Percentiles rank a stretch among this genome's conserved stretches.
phyloP scores from a whole-genome alignment of 176 grass and related monocot species.

The Avena eriantha region DNA sequence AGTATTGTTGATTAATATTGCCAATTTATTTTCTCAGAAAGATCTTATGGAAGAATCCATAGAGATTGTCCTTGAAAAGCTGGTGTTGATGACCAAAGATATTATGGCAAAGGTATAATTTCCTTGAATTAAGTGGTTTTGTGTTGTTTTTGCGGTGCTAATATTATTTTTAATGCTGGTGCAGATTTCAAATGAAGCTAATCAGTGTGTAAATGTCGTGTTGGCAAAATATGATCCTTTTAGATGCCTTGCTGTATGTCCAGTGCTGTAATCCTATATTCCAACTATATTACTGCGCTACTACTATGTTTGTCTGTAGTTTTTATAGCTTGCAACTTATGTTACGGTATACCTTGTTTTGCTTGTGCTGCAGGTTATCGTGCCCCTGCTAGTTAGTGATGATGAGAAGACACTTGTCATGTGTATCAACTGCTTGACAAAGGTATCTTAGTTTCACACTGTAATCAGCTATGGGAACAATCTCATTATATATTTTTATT shows the following conservation, averaged over 20 bases:
- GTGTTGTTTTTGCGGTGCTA: constrained; percentile 13
- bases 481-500: not conserved
- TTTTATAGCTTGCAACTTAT: constrained; percentile 37
- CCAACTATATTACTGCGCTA: constrained; percentile 6
- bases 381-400: constrained; percentile 76
- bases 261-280: constrained; percentile 11
- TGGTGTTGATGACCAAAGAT: constrained; percentile 78
- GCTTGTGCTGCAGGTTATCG: constrained; percentile 65
- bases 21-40: constrained; percentile 61
- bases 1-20: constrained; percentile 38
- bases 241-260: constrained; percentile 81
- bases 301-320: constrained; percentile 29
- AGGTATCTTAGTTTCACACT: constrained; percentile 59
- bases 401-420: constrained; percentile 88
- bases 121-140: constrained; percentile 4
- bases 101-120: constrained; percentile 62
- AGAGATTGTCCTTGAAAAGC: constrained; percentile 92
- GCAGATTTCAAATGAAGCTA: constrained; percentile 89
- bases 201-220: constrained; percentile 68
- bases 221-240: constrained; percentile 79
- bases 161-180: constrained; percentile 40
- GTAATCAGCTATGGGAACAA: constrained; percentile 1
- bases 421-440: constrained; percentile 93
- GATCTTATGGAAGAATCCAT: constrained; percentile 77
- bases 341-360: constrained; percentile 32